phyloP scores from a whole-genome alignment of 176 grass and related monocot genomes.

The Olyra latifolia region DNA sequence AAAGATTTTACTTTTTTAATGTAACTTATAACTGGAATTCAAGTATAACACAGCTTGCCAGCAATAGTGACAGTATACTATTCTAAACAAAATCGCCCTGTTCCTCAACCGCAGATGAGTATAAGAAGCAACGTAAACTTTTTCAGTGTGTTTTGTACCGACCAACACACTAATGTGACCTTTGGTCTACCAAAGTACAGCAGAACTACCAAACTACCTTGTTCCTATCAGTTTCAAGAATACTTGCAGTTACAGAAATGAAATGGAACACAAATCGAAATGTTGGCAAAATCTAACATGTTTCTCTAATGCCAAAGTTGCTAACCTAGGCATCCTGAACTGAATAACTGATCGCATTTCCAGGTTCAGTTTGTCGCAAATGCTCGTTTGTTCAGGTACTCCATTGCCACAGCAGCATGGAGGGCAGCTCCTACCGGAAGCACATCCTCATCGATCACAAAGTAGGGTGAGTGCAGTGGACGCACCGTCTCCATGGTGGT shows the following conservation, averaged over 20 bases:
- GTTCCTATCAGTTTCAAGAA: neutral
- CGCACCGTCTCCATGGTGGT: neutral
- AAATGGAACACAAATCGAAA: too few species aligned
- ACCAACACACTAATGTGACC: neutral
- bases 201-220: neutral
- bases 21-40: neutral
- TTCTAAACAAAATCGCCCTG: neutral
- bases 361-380: neutral
- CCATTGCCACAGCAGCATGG: constrained; percentile 64
- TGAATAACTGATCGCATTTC: neutral
- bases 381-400: constrained; percentile 48
- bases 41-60: neutral
- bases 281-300: neutral
- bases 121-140: too few species aligned
- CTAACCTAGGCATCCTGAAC: neutral
- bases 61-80: neutral
- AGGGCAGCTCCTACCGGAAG: constrained; percentile 56
- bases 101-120: neutral
- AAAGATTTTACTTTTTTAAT: neutral
- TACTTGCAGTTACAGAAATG: neutral
- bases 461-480: constrained; percentile 53
- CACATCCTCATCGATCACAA: constrained; percentile 55
- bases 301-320: neutral
- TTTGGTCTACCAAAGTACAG: neutral
- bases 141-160: neutral